These are phyloP conservation scores for Solanum aculeatissimum DNA, from an alignment of 305 asterid species.

Conservation along the genomic window DNA sequence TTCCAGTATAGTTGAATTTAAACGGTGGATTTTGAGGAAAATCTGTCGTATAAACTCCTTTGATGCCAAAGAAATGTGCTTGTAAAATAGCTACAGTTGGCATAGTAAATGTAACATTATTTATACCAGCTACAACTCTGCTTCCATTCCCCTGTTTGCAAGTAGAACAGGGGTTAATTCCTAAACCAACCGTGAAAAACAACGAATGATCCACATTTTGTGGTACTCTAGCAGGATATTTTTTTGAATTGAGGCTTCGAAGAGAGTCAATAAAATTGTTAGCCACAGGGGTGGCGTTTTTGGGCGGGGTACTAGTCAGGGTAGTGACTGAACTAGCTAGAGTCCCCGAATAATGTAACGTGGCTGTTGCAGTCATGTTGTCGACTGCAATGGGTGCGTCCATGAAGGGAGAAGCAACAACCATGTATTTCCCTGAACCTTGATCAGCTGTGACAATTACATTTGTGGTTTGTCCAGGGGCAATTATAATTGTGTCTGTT, in stretches of 20 bases:
- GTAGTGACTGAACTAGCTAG: slow-evolving; percentile 24
- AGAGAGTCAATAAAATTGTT: slow-evolving; percentile 42
- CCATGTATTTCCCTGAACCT: slow-evolving; percentile 41
- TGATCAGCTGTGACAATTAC: slow-evolving; percentile 40
- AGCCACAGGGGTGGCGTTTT: slow-evolving; percentile 64
- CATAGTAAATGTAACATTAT: slow-evolving; percentile 72
- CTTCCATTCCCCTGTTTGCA: slow-evolving; percentile 59
- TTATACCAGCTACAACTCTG: slow-evolving; percentile 52
- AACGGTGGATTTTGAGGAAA: slow-evolving; percentile 57
- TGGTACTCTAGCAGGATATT: slow-evolving; percentile 57
- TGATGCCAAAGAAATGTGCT: slow-evolving; percentile 51
- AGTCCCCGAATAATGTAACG: slow-evolving; percentile 55
- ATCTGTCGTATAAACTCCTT: slow-evolving; percentile 73
- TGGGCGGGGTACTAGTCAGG: slow-evolving; percentile 35
- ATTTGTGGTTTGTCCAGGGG: slow-evolving; percentile 83
- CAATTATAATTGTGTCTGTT: slow-evolving; percentile 46
- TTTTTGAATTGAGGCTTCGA: slow-evolving; percentile 37
- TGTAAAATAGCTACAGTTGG: slow-evolving; percentile 60
- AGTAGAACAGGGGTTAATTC: slow-evolving; percentile 47
- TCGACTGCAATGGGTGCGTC: slow-evolving; percentile 62
- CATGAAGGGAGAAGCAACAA: slow-evolving; percentile 70
- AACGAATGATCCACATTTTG: slow-evolving; percentile 41
- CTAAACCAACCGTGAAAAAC: slow-evolving; percentile 54
- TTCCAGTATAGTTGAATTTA: slow-evolving; percentile 51
- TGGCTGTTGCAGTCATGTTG: slow-evolving; percentile 60